Conservation (phyloP, 140 eudicot genomes). For the Erigeron philadelphicus region DNA sequence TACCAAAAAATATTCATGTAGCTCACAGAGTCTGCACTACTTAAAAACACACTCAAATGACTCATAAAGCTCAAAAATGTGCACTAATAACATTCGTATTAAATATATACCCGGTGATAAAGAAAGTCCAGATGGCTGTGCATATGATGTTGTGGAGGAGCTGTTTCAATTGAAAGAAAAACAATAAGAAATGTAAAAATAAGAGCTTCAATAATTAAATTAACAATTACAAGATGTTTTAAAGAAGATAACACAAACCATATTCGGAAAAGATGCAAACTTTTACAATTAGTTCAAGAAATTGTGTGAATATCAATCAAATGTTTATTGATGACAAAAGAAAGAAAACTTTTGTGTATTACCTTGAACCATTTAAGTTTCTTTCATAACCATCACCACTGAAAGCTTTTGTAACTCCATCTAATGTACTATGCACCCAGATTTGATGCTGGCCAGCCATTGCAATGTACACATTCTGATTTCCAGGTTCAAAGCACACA, state of each 20-base stretch:
- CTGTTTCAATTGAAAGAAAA: constrained; percentile 35
- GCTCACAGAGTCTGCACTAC: constrained; percentile 1
- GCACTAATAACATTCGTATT: not conserved
- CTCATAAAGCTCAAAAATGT: constrained; percentile 5
- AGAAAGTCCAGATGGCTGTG: constrained; percentile 96
- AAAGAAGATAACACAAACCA: not conserved
- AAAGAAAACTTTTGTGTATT: constrained; percentile 9
- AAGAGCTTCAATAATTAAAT: not conserved
- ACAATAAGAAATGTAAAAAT: not conserved
- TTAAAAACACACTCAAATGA: constrained; percentile 7
- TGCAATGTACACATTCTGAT: constrained; percentile 79
- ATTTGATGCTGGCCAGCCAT: constrained; percentile 99
- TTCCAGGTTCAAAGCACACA: constrained; percentile 82
- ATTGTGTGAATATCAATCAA: not conserved
- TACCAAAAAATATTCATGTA: not conserved
- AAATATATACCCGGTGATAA: constrained; percentile 56
- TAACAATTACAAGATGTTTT: not conserved
- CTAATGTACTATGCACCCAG: constrained; percentile 65
- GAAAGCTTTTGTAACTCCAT: constrained; percentile 72
- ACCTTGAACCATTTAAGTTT: constrained; percentile 93
- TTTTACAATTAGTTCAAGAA: constrained; percentile 2
- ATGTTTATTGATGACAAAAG: not conserved
- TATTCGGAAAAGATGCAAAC: not conserved
- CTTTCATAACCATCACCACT: constrained; percentile 98
- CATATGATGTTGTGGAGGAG: constrained; percentile 83